Evolutionary conservation across 2,329 filamentous ascomycete species (phyloP).

Genomic region (Neoarthrinium moseri): DNA sequence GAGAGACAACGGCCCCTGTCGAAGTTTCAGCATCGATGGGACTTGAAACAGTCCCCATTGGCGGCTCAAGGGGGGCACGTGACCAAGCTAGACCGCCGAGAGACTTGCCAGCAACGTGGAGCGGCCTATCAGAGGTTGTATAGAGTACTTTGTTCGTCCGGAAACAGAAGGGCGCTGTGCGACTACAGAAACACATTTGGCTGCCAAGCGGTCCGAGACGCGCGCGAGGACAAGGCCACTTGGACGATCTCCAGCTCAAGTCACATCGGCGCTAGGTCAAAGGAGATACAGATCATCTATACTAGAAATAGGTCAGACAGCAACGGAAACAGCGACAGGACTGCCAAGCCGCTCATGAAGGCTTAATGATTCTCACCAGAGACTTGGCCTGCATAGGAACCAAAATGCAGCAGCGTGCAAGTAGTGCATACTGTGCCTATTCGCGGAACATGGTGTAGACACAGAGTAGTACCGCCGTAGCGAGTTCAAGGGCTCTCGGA

Average conservation of each 20-base stretch:
- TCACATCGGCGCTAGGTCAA: constrained; percentile 15
- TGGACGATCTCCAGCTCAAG: constrained; percentile 11
- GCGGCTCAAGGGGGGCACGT: constrained; percentile 19
- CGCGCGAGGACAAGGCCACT: too few relatives aligned
- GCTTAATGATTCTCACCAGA: neutral
- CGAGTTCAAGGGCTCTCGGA: neutral
- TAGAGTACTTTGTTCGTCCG: constrained; percentile 4
- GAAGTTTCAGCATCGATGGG: constrained; percentile 22
- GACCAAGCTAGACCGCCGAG: constrained; percentile 9
- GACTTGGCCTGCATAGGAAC: constrained; percentile 1
- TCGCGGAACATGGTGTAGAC: neutral
- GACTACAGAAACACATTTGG: constrained; percentile 4
- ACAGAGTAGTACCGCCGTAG: too few relatives aligned
- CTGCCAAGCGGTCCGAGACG: constrained; percentile 17
- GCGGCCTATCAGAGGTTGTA: constrained; percentile 12
- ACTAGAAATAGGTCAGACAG: constrained; percentile 21
- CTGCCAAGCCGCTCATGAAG: constrained; percentile 1
- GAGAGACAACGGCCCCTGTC: constrained; percentile 10
- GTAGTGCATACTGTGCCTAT: too few relatives aligned
- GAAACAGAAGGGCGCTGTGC: constrained; percentile 14
- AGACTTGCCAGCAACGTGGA: constrained; percentile 4
- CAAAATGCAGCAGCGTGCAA: too few relatives aligned
- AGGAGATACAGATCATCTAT: constrained; percentile 15
- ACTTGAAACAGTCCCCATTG: constrained; percentile 21
- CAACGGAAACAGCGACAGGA: constrained; percentile 13